Percentiles rank a stretch among this genome's conserved stretches.
phyloP scores from a whole-genome alignment of 805 yeast genomes.

The Cyberlindnera euphorbiae region DNA sequence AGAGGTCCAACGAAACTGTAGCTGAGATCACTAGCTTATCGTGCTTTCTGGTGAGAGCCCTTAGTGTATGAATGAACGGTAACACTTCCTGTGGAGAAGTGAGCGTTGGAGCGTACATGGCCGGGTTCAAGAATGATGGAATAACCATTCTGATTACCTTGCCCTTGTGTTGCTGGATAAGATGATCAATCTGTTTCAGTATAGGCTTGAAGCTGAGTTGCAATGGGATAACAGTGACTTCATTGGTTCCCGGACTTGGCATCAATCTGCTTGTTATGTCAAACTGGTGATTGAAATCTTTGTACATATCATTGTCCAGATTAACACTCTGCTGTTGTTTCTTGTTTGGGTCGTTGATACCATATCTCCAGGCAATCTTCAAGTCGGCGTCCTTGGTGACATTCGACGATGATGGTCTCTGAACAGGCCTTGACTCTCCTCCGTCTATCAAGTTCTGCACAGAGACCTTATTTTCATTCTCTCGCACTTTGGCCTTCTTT shows the following conservation, averaged over 20 bases:
- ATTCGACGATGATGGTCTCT: too few species aligned
- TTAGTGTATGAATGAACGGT: slow-evolving; percentile 57
- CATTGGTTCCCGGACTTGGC: slow-evolving; percentile 63
- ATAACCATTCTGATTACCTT: slow-evolving; percentile 60
- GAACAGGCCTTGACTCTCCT: too few species aligned
- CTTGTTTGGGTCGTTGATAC: slow-evolving; percentile 36
- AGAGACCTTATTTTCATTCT: slow-evolving; percentile 58
- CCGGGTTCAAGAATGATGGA: slow-evolving; percentile 80
- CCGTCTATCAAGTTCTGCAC: slow-evolving; percentile 58
- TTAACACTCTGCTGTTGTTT: slow-evolving; percentile 21
- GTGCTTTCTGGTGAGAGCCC: slow-evolving; percentile 46
- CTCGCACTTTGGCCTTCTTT: slow-evolving; percentile 52
- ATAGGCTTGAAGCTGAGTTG: slow-evolving; percentile 26
- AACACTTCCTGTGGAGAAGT: slow-evolving; percentile 44
- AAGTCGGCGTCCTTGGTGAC: slow-evolving; percentile 37
- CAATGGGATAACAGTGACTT: slow-evolving; percentile 52
- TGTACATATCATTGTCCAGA: slow-evolving; percentile 33
- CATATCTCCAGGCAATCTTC: slow-evolving; percentile 95
- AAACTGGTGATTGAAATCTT: slow-evolving; percentile 59
- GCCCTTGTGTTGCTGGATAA: slow-evolving; percentile 37
- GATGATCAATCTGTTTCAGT: slow-evolving; percentile 38
- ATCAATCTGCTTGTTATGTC: slow-evolving; percentile 69
- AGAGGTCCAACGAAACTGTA: slow-evolving; percentile 62
- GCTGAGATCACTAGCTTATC: slow-evolving; percentile 44
- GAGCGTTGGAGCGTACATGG: slow-evolving; percentile 52